Base-by-base conservation (phyloP, 2,329 filamentous ascomycete species). In the Pseudogymnoascus sp. region DNA sequence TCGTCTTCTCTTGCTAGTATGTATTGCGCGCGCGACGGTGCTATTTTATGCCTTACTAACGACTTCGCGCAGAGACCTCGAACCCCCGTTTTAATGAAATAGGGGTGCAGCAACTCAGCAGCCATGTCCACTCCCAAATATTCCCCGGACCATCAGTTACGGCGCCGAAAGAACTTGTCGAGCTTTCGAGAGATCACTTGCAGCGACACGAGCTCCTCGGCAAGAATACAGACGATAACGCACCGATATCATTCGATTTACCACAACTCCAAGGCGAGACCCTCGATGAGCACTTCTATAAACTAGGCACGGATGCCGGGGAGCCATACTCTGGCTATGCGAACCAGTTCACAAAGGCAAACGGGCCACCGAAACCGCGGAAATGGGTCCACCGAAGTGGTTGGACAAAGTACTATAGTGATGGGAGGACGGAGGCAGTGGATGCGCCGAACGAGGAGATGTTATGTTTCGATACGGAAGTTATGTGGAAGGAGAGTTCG, bases 401-500 rank as follows among this genome's bases (percentile, higher is more conserved):
- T 1, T 99, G 94, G 94, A 97, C 92, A 0, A 97, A 92, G 74
- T 99, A 99, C 75, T 81, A 87, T 66, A 72, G 78, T 1, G 87
- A 96, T 72, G 92, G 90, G 21, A 80, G 77, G 10, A 82, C 81
- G n/a, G 89, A 94, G 72, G 73, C 80, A 2, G 84, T 96, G 4
- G 85, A 88, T 64, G 84, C 86, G 8, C 94, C 95, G 0, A 81
- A 93, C 64, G 92, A 94, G 71, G 77, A 83, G 3, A 87, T 93
- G 80, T 78, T 97, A 61, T 92, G 89, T 37, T 99, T 99, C 69
- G 94, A 99, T 75, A 96, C 92, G 0, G 94, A 99, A 75, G 92
- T 97, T 55, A 87, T 99, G 87, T 99, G 88, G 83, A 96, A 95
- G 72, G 86, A 94, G 71, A 93, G 87, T 67, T 87, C 89, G 0